Conservation (phyloP, 768 basidiomycete species). For the Boletus subparvulus region DNA sequence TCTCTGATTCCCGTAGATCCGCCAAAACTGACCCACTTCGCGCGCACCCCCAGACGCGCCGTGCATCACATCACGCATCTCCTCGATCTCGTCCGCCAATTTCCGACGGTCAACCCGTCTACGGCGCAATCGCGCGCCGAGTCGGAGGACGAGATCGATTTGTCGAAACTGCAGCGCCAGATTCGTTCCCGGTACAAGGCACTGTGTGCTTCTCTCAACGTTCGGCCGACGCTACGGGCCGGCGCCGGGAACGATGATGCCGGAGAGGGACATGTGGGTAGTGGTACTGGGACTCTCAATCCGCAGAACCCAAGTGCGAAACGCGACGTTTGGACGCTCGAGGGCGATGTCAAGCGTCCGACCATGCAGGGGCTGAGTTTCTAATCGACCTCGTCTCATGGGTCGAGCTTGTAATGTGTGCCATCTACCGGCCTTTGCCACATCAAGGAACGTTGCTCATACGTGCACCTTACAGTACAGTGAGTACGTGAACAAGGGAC, state of each 20-base stretch:
- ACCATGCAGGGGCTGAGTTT: conserved; percentile 21
- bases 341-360: conserved; percentile 4
- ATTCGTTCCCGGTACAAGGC: conserved; percentile 87
- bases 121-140: conserved; percentile 17
- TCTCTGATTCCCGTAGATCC: neutral
- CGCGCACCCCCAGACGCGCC: conserved; percentile 45
- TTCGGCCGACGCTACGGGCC: conserved; percentile 47
- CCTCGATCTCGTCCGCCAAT: conserved; percentile 66
- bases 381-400: neutral
- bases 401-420: neutral
- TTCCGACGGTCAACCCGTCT: conserved; percentile 78
- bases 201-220: conserved; percentile 79
- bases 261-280: neutral
- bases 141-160: conserved; percentile 52
- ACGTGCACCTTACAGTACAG: neutral
- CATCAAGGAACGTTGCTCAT: neutral
- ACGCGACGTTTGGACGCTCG: conserved; percentile 12
- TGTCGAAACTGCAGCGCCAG: conserved; percentile 73
- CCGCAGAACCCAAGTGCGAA: neutral
- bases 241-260: neutral
- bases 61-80: conserved; percentile 66
- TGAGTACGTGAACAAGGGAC: neutral
- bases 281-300: neutral
- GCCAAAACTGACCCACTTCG: neutral
- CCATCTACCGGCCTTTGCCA: neutral